These are phyloP conservation scores for Monosporascus ibericus DNA, from an alignment of 2,329 filamentous ascomycete species.

Conservation along the genomic window DNA sequence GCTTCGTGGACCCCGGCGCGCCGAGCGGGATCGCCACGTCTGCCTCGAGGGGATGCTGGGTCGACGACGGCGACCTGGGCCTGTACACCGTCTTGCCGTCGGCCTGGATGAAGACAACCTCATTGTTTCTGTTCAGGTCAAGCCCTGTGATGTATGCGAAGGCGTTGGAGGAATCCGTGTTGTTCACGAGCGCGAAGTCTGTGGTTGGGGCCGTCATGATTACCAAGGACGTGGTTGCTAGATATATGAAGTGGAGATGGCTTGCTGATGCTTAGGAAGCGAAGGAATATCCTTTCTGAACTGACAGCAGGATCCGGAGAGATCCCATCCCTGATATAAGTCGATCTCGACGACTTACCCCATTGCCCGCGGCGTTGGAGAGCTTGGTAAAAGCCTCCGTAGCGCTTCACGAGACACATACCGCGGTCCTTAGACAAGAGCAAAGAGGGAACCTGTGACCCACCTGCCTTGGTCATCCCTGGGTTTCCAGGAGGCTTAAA, in stretches of 20 bases:
- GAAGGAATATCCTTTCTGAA: neutral
- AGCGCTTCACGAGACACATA: no score
- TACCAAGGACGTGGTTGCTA: neutral
- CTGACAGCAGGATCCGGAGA: neutral
- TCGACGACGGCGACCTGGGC: constrained; percentile 50
- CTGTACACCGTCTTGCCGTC: constrained; percentile 63
- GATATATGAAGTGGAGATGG: neutral
- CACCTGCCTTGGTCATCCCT: neutral
- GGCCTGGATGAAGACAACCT: constrained; percentile 55
- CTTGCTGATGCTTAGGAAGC: neutral
- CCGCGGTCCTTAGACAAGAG: neutral
- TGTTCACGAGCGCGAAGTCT: constrained; percentile 59
- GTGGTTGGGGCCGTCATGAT: constrained; percentile 40
- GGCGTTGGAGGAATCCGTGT: constrained; percentile 51
- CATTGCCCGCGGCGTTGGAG: neutral
- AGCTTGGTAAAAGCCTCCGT: no score
- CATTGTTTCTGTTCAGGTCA: constrained; percentile 52
- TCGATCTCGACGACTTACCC: neutral
- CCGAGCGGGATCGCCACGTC: constrained; percentile 62
- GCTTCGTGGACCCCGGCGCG: constrained; percentile 50
- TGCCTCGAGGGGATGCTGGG: constrained; percentile 43
- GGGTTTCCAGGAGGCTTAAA: neutral
- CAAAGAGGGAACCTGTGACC: neutral
- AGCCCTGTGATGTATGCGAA: constrained; percentile 68
- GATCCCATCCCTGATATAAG: neutral